phyloP scores from a whole-genome alignment of 257 asterid species.

The Nicotiana attenuata region DNA sequence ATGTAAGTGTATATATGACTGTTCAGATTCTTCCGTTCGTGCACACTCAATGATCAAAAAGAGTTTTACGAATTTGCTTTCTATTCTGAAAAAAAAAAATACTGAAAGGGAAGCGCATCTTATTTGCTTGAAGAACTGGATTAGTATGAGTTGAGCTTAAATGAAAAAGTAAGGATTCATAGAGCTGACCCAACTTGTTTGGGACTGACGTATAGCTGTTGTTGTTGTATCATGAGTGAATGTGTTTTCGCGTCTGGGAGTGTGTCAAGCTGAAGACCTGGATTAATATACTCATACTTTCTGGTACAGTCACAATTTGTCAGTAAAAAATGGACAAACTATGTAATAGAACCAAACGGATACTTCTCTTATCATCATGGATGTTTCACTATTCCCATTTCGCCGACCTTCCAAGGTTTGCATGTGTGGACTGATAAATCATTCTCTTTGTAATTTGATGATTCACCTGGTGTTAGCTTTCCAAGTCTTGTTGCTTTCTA shows the following conservation, averaged over 20 bases:
- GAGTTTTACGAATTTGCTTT: neutral
- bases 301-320: neutral
- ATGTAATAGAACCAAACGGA: neutral
- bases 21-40: neutral
- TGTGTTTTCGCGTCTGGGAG: neutral
- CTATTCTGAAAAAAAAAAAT: neutral
- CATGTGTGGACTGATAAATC: neutral
- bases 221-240: too few species aligned
- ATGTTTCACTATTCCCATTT: neutral
- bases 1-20: slow-evolving; percentile 36
- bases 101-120: neutral
- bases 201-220: too few species aligned
- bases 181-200: too few species aligned
- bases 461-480: neutral
- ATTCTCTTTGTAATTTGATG: neutral
- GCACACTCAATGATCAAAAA: neutral
- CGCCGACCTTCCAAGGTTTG: neutral
- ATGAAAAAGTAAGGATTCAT: too few species aligned
- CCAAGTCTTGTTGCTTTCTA: neutral
- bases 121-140: neutral
- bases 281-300: neutral
- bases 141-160: neutral
- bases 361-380: neutral
- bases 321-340: neutral
- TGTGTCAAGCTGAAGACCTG: neutral